These are phyloP conservation scores for Niveomyces coronatus DNA, from an alignment of 2,329 filamentous ascomycete species.

Conservation along the genomic window DNA sequence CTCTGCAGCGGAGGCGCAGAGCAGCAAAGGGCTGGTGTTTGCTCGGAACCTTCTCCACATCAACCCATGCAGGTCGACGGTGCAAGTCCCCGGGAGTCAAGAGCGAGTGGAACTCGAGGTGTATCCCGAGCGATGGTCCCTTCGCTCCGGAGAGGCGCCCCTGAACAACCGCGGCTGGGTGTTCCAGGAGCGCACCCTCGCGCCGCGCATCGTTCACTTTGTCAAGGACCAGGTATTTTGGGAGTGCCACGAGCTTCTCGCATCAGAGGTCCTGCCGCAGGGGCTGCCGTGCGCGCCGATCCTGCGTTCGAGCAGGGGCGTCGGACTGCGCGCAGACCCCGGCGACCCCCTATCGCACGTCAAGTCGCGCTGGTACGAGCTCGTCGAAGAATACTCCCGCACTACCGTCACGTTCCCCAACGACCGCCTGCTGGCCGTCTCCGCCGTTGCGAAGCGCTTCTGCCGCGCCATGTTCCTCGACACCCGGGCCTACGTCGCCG, in stretches of 20 bases:
- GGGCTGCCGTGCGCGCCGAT: neutral
- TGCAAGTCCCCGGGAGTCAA: neutral
- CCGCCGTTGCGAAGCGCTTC: neutral
- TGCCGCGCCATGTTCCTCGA: neutral
- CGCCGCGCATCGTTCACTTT: neutral
- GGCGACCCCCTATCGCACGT: neutral
- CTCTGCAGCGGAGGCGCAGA: neutral
- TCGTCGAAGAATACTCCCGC: neutral
- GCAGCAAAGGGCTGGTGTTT: neutral
- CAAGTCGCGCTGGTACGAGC: neutral
- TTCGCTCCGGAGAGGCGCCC: neutral
- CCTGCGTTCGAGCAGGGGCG: neutral
- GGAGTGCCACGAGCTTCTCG: neutral
- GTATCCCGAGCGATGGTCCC: neutral
- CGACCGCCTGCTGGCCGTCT: neutral
- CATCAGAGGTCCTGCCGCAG: neutral
- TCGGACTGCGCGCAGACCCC: neutral
- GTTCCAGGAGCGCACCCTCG: neutral
- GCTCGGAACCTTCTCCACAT: neutral
- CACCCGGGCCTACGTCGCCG: neutral
- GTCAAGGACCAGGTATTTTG: neutral
- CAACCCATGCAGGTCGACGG: neutral
- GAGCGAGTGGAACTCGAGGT: neutral
- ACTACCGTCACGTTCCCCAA: neutral
- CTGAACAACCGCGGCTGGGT: neutral